Conservation (phyloP, 2,329 filamentous ascomycete genomes). For the Colletotrichum paranaense region DNA sequence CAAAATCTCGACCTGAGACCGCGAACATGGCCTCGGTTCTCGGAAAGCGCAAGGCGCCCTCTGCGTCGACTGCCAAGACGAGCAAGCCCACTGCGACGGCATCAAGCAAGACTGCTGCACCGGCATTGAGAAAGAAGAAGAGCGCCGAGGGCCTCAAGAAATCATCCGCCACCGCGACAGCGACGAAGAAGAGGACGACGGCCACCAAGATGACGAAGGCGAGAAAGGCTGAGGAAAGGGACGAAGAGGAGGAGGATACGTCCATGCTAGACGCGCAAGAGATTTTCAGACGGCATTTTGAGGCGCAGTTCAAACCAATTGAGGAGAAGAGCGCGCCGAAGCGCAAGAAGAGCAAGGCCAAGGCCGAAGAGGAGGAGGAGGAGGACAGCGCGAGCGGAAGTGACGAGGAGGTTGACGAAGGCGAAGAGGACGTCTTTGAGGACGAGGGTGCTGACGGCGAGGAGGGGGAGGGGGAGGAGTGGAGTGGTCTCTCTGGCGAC, state of each 20-base stretch:
- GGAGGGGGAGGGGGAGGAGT: constrained; percentile 61
- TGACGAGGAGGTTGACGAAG: constrained; percentile 49
- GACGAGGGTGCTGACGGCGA: constrained; percentile 40
- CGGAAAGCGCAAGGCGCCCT: constrained; percentile 36
- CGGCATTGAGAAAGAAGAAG: constrained; percentile 9
- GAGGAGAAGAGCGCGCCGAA: constrained; percentile 44
- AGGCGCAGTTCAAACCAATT: constrained; percentile 86
- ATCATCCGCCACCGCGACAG: background rate
- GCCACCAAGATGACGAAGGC: background rate
- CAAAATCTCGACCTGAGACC: too few species aligned
- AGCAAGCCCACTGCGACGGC: background rate
- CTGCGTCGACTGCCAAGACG: background rate
- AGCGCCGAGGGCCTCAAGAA: background rate
- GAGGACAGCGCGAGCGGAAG: constrained; percentile 23
- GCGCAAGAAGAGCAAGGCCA: constrained; percentile 33
- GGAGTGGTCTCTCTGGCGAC: constrained; percentile 71
- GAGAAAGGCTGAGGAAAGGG: background rate
- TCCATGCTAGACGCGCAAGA: constrained; percentile 65
- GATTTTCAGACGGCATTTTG: constrained; percentile 86
- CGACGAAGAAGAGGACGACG: background rate
- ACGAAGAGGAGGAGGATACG: constrained; percentile 53
- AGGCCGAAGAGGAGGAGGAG: constrained; percentile 36
- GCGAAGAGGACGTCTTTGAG: constrained; percentile 37
- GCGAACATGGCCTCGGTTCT: constrained; percentile 33
- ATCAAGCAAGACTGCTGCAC: background rate